Conservation (phyloP, 164 flowering plant genomes). For the Piper longum region DNA sequence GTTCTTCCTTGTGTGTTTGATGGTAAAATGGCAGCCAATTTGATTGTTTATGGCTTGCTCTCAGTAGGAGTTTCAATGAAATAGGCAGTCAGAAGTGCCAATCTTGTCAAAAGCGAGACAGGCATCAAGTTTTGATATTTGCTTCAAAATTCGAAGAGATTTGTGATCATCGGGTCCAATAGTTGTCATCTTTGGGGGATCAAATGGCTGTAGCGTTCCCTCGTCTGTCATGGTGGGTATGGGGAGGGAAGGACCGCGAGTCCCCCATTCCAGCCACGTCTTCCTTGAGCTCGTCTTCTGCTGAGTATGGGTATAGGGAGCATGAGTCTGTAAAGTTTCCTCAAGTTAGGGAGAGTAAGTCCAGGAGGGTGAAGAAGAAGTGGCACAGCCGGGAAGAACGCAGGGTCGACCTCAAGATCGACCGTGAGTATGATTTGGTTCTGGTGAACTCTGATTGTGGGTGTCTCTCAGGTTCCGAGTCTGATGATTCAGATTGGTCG, state of each 20-base stretch:
- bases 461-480: slow-evolving; percentile 67
- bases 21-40: too few species aligned
- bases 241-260: slow-evolving; percentile 35
- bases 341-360: slow-evolving; percentile 17
- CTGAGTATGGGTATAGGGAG: slow-evolving; percentile 24
- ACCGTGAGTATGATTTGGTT: slow-evolving; percentile 63
- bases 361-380: slow-evolving; percentile 49
- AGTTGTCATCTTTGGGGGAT: neutral
- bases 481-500: slow-evolving; percentile 87
- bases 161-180: neutral
- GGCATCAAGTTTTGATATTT: neutral
- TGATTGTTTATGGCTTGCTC: too few species aligned
- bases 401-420: slow-evolving; percentile 34
- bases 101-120: neutral
- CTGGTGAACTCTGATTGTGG: slow-evolving; percentile 83
- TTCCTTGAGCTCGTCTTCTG: slow-evolving; percentile 18
- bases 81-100: neutral
- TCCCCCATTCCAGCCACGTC: slow-evolving; percentile 15
- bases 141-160: neutral
- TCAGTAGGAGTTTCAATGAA: too few species aligned
- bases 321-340: slow-evolving; percentile 26
- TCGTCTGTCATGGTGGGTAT: slow-evolving; percentile 36
- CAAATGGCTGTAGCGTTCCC: slow-evolving; percentile 34
- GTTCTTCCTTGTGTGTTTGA: too few species aligned
- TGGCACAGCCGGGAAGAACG: slow-evolving; percentile 68